These are phyloP conservation scores for Colletotrichum abscissum DNA, from an alignment of 2,329 filamentous ascomycete genomes.

Conservation along the genomic window DNA sequence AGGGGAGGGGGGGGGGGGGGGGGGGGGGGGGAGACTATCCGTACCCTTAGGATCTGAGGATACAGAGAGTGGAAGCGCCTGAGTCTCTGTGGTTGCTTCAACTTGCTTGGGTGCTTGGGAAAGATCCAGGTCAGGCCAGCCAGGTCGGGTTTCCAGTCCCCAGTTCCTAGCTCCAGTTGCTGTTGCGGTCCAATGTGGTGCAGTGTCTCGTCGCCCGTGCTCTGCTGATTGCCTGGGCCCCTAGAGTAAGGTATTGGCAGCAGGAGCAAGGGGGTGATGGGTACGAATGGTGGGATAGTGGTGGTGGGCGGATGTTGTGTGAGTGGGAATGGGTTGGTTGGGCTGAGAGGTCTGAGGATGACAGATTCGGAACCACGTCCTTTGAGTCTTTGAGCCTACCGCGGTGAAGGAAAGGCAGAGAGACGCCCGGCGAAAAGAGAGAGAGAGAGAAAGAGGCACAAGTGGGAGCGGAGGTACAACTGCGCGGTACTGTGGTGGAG, in stretches of 20 bases:
- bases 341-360: background rate
- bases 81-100: background rate
- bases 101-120: background rate
- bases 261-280: background rate
- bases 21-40: no score
- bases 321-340: background rate
- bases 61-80: background rate
- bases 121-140: constrained; percentile 13
- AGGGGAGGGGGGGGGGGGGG: background rate
- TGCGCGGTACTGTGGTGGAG: no score
- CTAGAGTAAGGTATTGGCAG: background rate
- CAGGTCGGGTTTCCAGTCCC: constrained; percentile 16
- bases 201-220: background rate
- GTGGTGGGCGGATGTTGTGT: background rate
- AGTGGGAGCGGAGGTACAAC: background rate
- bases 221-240: background rate
- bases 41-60: no score
- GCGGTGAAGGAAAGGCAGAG: background rate
- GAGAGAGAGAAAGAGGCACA: background rate
- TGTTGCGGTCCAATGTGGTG: background rate
- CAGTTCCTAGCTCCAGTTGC: background rate
- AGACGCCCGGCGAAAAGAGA: background rate
- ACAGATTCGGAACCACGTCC: background rate
- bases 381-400: background rate
- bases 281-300: background rate